Conservation (phyloP, 495 filamentous ascomycete genomes). For the Aspergillus ellipticus region DNA sequence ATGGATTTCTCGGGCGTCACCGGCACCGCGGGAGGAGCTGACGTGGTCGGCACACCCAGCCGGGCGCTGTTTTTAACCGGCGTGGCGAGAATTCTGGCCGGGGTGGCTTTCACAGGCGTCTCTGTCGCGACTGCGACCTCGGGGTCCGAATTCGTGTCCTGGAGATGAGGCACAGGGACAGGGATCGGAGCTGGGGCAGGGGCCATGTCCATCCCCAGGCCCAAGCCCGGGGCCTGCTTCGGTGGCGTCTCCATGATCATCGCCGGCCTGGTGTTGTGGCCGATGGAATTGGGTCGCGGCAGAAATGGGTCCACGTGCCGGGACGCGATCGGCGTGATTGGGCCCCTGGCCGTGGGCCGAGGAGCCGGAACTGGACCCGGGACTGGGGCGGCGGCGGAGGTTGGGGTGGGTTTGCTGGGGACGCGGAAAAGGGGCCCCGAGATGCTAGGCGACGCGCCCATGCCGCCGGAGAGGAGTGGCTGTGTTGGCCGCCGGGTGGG, state of each 20-base stretch:
- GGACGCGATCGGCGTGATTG: constrained; percentile 33
- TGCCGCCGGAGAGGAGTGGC: constrained; percentile 20
- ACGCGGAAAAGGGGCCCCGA: constrained; percentile 33
- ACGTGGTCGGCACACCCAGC: background rate
- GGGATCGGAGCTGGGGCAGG: background rate
- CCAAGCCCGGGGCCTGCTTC: constrained; percentile 19
- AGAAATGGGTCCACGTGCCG: constrained; percentile 19
- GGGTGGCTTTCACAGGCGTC: constrained; percentile 17
- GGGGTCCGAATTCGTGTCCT: background rate
- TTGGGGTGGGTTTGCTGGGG: constrained; percentile 13
- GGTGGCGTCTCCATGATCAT: constrained; percentile 45
- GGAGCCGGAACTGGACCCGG: constrained; percentile 34
- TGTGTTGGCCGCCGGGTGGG: constrained; percentile 47
- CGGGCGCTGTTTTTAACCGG: constrained; percentile 21
- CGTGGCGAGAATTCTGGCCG: constrained; percentile 19
- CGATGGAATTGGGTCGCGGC: constrained; percentile 1
- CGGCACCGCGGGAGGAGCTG: constrained; percentile 16
- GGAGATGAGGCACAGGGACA: constrained; percentile 7
- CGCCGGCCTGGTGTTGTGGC: constrained; percentile 9
- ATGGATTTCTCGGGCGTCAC: constrained; percentile 52
- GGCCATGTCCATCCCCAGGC: no score
- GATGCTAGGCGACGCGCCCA: constrained; percentile 13
- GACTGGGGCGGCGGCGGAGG: background rate
- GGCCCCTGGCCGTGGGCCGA: constrained; percentile 24
- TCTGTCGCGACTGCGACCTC: background rate